These are phyloP conservation scores for Phytophthora citrophthora DNA, from an alignment of 352 stramenopile species.

Conservation along the genomic window DNA sequence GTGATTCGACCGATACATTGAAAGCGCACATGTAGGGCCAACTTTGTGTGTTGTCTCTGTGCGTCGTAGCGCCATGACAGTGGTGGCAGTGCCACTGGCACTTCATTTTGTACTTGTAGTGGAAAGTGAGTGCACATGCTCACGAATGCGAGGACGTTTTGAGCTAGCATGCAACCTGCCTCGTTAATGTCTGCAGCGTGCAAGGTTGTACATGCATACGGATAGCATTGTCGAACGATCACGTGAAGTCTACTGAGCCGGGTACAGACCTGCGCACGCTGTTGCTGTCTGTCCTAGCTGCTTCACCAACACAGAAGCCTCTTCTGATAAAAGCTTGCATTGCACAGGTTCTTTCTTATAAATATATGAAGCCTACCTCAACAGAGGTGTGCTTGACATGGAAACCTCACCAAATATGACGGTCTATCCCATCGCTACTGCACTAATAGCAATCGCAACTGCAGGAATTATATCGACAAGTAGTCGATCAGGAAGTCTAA, in stretches of 20 bases:
- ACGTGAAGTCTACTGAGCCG: slow-evolving; percentile 8
- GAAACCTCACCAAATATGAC: slow-evolving; percentile 37
- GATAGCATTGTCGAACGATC: slow-evolving; percentile 25
- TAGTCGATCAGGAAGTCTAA: slow-evolving; percentile 75
- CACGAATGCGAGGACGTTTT: not conserved
- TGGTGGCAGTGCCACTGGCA: slow-evolving; percentile 12
- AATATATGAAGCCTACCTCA: slow-evolving; percentile 35
- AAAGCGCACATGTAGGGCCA: slow-evolving; percentile 1
- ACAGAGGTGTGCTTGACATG: slow-evolving; percentile 22
- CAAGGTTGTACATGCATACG: not conserved
- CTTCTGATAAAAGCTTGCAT: slow-evolving; percentile 28
- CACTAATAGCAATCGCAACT: slow-evolving; percentile 37
- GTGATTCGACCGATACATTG: too few relatives aligned
- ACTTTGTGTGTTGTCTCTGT: slow-evolving; percentile 19
- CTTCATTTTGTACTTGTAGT: slow-evolving; percentile 7
- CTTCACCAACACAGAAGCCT: slow-evolving; percentile 8
- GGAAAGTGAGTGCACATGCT: slow-evolving; percentile 1
- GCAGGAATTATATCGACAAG: slow-evolving; percentile 47
- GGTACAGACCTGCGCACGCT: not conserved
- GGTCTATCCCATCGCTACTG: slow-evolving; percentile 31
- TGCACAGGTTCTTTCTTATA: slow-evolving; percentile 43
- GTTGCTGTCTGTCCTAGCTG: slow-evolving; percentile 8
- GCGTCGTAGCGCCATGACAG: slow-evolving; percentile 15
- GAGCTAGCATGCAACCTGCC: too few relatives aligned
- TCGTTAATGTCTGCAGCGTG: too few relatives aligned